Evolutionary conservation across 106 monocot genomes (phyloP), one percentile per base, ranked within the genome.

Genomic region (Chionographis japonica): DNA sequence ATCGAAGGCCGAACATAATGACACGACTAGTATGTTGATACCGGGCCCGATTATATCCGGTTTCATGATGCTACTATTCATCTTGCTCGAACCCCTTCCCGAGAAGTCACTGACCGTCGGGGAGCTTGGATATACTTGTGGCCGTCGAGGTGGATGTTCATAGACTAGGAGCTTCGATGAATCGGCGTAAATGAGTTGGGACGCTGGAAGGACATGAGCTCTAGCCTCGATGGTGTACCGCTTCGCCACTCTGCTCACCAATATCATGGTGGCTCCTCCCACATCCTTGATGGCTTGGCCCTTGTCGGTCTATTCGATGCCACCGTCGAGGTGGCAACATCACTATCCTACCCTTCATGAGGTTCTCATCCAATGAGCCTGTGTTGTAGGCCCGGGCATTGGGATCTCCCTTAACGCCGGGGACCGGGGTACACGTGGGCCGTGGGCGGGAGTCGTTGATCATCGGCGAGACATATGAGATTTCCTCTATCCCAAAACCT

Each of bases 31-130:
- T 14, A 88, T 75, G 54, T 71, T 78, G 3, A 80, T 65, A 2
- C 87, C 87, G 0, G 87, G 83, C 0, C 76, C 83, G 4, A 46
- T 58, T 41, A 80, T 74, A 37, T 88, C 76, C 0, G 80, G 88
- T 52, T 88, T 84, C 12, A 88, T 54, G 46, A 84, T 72, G n/a
- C 57, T 59, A 4, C 49, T 65, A 19, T 58, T 79, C 0, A 4
- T 4, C 35, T 15, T 2, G 62, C 75, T 70, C 0, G 83, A 79
- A 2, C 87, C 87, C 59, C 83, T n/a, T 66, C 17, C 0, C 0
- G 56, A 17, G 4, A 37, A 4, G 4, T 46, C 71, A 35, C n/a
- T n/a, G n/a, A n/a, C n/a, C n/a, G n/a, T n/a, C n/a, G n/a, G n/a
- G n/a, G n/a, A n/a, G n/a, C n/a, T n/a, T n/a, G n/a, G n/a, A n/a